Evolutionary conservation across 2,329 filamentous ascomycete species (phyloP).

Genomic region (Magnaporthales sp.): DNA sequence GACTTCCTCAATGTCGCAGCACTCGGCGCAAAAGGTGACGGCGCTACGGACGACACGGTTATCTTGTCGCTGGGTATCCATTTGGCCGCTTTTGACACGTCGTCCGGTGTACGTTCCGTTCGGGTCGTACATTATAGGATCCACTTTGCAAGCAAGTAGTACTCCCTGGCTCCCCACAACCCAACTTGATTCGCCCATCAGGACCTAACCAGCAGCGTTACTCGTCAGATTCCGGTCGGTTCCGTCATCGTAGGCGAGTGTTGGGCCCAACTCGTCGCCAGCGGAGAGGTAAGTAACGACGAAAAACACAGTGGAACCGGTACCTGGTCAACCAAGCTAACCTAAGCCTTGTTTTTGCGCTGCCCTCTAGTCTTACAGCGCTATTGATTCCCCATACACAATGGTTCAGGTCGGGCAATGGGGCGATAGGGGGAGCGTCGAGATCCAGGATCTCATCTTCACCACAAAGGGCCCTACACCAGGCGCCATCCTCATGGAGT

Average conservation of each 20-base stretch:
- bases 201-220: too few species aligned
- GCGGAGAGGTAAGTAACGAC: too few species aligned
- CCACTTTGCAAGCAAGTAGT: too few species aligned
- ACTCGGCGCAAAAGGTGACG: conserved; percentile 9
- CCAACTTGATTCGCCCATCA: too few species aligned
- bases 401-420: conserved; percentile 55
- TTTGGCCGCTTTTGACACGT: conserved; percentile 26
- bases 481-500: conserved; percentile 62
- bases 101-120: conserved; percentile 8
- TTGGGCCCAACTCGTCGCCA: conserved; percentile 60
- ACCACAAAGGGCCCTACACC: conserved; percentile 38
- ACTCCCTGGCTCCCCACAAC: too few species aligned
- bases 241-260: conserved; percentile 62
- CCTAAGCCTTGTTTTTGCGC: too few species aligned
- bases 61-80: conserved; percentile 30
- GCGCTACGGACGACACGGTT: conserved; percentile 22
- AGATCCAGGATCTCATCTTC: conserved; percentile 61
- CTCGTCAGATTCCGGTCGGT: conserved; percentile 47
- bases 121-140: conserved; percentile 28
- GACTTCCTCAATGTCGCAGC: conserved; percentile 11
- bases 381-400: too few species aligned
- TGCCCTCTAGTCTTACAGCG: too few species aligned
- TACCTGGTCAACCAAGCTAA: too few species aligned
- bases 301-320: too few species aligned
- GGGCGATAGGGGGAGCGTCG: conserved; percentile 52